phyloP scores from a whole-genome alignment of 2,329 filamentous ascomycete species.

The Sordariomycetes sp. region DNA sequence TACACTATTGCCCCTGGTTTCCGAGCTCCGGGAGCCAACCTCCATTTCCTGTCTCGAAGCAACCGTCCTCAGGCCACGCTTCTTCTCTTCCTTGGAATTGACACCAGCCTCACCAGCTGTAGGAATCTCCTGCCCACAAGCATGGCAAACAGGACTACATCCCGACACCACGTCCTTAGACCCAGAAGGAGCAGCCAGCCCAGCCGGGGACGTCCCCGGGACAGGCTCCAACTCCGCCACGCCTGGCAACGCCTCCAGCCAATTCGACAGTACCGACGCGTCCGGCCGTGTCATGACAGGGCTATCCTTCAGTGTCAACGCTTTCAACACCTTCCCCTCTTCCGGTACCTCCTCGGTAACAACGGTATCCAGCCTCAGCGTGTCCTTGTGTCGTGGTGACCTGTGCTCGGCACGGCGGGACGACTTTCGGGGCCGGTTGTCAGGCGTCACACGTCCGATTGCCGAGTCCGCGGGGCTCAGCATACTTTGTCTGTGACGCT shows the following conservation, averaged over 20 bases:
- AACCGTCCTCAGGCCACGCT: neutral
- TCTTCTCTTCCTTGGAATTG: neutral
- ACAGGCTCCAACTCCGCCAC: neutral
- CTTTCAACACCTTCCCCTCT: neutral
- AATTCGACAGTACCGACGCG: constrained; percentile 1
- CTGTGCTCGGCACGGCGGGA: neutral
- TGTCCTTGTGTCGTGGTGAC: neutral
- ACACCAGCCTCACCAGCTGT: neutral
- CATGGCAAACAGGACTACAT: neutral
- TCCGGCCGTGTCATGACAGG: neutral
- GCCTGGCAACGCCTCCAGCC: constrained; percentile 1
- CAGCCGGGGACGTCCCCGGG: neutral
- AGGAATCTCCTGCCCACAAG: neutral
- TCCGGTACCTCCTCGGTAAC: neutral
- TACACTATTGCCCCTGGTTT: neutral
- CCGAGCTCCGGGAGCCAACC: neutral
- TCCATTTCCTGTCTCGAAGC: neutral
- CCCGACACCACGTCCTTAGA: neutral
- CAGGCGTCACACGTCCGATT: constrained; percentile 2
- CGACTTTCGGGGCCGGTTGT: neutral
- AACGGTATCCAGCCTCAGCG: neutral
- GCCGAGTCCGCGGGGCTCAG: constrained; percentile 1
- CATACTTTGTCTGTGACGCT: neutral
- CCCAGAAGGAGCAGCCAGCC: neutral
- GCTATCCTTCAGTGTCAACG: neutral